Evolutionary conservation across 371 early-diverging fungal genomes (phyloP).

Genomic region (Chytridiales sp.): DNA sequence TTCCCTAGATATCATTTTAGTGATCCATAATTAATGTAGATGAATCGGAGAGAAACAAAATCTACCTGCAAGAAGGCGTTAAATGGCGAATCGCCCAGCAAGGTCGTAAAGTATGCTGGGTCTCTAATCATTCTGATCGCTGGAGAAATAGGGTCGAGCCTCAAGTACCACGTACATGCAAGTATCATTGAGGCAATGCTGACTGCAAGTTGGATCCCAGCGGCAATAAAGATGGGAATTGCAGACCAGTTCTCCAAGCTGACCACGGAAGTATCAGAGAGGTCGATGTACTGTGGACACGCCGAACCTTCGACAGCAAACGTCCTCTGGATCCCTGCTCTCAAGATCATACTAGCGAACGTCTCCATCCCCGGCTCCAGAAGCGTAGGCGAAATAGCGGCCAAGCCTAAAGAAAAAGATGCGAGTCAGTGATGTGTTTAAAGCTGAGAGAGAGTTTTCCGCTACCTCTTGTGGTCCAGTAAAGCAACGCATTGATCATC

Average conservation of each 20-base stretch:
- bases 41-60: no score
- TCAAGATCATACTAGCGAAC: conserved; percentile 21
- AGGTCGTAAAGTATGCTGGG: conserved; percentile 8
- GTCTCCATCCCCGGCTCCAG: conserved; percentile 35
- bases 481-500: conserved; percentile 23
- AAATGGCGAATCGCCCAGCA: conserved; percentile 8
- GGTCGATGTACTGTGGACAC: conserved; percentile 5
- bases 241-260: conserved; percentile 1
- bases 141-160: conserved; percentile 5
- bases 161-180: no score
- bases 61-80: no score
- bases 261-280: background rate
- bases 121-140: background rate
- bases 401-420: conserved; percentile 16
- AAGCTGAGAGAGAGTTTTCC: conserved; percentile 24
- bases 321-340: conserved; percentile 32
- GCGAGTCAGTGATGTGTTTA: no score
- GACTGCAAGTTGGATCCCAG: conserved; percentile 5
- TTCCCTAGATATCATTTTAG: no score
- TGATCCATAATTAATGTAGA: no score
- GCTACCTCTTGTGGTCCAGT: conserved; percentile 29
- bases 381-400: conserved; percentile 20
- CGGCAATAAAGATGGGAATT: background rate
- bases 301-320: conserved; percentile 20
- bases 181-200: no score